Evolutionary conservation across 805 yeast genomes (phyloP).

Genomic region (Yarrowia sp.): DNA sequence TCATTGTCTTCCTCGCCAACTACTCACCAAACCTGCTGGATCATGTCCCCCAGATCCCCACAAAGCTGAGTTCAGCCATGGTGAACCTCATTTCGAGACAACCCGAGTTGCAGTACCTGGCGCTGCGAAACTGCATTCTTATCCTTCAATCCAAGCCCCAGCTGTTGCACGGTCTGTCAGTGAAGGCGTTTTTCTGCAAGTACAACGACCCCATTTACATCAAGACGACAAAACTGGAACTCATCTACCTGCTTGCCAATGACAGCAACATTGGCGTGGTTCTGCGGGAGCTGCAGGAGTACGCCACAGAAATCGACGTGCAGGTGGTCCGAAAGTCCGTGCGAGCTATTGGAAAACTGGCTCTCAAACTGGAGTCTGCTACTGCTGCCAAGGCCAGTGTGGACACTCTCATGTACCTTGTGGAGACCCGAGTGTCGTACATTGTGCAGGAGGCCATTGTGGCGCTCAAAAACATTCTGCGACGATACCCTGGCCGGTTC

Average conservation of each 20-base stretch:
- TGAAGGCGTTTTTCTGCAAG: slow-evolving; percentile 76
- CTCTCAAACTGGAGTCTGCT: slow-evolving; percentile 66
- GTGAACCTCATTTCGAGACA: slow-evolving; percentile 70
- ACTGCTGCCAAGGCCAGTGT: slow-evolving; percentile 57
- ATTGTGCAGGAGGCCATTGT: slow-evolving; percentile 77
- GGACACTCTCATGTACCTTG: slow-evolving; percentile 55
- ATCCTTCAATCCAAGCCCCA: slow-evolving; percentile 64
- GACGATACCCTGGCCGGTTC: slow-evolving; percentile 68
- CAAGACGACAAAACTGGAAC: slow-evolving; percentile 86
- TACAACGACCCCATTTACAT: slow-evolving; percentile 84
- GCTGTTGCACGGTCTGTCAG: slow-evolving; percentile 56
- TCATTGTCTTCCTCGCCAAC: slow-evolving; percentile 68
- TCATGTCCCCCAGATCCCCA: slow-evolving; percentile 37
- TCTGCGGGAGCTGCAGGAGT: slow-evolving; percentile 73
- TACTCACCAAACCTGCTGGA: slow-evolving; percentile 49
- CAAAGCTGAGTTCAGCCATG: slow-evolving; percentile 65
- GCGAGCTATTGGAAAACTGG: slow-evolving; percentile 84
- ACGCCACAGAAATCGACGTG: slow-evolving; percentile 82
- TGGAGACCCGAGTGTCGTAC: slow-evolving; percentile 65
- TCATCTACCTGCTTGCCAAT: slow-evolving; percentile 74
- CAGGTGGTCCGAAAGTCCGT: slow-evolving; percentile 86
- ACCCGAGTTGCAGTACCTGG: slow-evolving; percentile 78
- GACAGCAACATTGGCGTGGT: slow-evolving; percentile 59
- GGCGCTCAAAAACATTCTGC: slow-evolving; percentile 69
- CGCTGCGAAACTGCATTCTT: slow-evolving; percentile 74